Conservation (phyloP, 257 asterid species). For the Eustoma russellianum region DNA sequence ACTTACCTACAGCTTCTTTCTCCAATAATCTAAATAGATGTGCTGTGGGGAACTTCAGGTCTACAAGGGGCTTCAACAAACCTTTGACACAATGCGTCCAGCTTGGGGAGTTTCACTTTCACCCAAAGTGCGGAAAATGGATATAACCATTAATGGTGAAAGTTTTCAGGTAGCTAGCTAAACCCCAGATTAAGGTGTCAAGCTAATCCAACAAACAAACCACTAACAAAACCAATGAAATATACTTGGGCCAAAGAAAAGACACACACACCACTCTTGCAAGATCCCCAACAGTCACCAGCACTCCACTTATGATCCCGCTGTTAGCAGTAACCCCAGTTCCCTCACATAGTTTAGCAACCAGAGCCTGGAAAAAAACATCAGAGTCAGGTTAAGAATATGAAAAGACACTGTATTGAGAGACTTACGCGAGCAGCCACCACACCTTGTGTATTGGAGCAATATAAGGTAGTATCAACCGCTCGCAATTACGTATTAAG, state of each 20-base stretch:
- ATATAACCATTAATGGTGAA: too few relatives aligned
- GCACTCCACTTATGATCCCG: slow-evolving; percentile 96
- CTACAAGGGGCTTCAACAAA: too few relatives aligned
- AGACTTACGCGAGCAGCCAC: slow-evolving; percentile 6
- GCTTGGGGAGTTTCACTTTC: too few relatives aligned
- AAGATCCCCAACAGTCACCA: slow-evolving; percentile 97
- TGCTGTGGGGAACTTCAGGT: too few relatives aligned
- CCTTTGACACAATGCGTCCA: too few relatives aligned
- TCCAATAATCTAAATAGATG: too few relatives aligned
- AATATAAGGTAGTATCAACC: slow-evolving; percentile 87
- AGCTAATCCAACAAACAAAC: not conserved
- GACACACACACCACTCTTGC: slow-evolving; percentile 87
- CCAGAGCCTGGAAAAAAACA: slow-evolving; percentile 68
- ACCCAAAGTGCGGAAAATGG: too few relatives aligned
- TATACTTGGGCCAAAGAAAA: slow-evolving; percentile 1
- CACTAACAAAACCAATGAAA: not conserved
- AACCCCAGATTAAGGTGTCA: not conserved
- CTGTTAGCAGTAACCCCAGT: slow-evolving; percentile 87
- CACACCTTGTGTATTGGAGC: slow-evolving; percentile 94
- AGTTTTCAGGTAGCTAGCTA: too few relatives aligned
- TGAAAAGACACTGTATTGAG: not conserved
- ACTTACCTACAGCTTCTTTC: too few relatives aligned
- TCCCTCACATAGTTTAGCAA: slow-evolving; percentile 83
- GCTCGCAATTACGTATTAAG: slow-evolving; percentile 94
- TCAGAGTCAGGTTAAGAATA: not conserved